Evolutionary conservation across 768 basidiomycete genomes (phyloP), one percentile per base, ranked within the genome.

Genomic region (Rhizopogon sp.): DNA sequence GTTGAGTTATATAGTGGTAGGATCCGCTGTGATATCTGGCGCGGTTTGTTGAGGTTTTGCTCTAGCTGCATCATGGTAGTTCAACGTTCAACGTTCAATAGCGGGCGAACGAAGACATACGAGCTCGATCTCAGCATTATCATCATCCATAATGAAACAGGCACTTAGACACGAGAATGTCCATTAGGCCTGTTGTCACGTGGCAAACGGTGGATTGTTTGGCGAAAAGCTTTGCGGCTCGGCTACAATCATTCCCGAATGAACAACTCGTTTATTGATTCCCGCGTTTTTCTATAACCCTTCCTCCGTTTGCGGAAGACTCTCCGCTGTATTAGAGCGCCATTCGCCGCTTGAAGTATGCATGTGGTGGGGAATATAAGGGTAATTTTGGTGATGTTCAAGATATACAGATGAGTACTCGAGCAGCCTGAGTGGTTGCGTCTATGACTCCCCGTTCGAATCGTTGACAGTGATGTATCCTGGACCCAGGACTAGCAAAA

Each of bases 21-120:
- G 52, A 94, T 93, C 50, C 88, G 78, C 63, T 88, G 87, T 1
- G 90, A 92, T 57, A 90, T 87, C 63, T 89, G 89, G 20, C 81
- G 81, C 0, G 90, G 92, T 72, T 92, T 93, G 69, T 88, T 84
- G 42, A 93, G 74, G 65, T 93, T 92, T 70, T 93, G 91, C 71
- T 93, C 89, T 9, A 93, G 79, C 90, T 90, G 43, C 22, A 25
- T 17, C 6, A 39, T 11, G 16, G 25, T 16, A 20, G 22, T 3
- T 2, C 22, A 50, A 43, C 17, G 3, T 22, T 52, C 10, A 52
- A 17, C 51, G 16, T 3, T 16, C 52, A n/a, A 25, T 25, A 25
- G 3, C 25, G 25, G 25, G 20, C 17, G 25, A 51, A 51, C 17
- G 53, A 22, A 52, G 20, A 16, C 71, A 28, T 59, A 86, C 85